Percentiles rank a stretch among this genome's conserved stretches.
Conservation (phyloP, 129 eudicot genomes). For the Flaveria bidentis region DNA sequence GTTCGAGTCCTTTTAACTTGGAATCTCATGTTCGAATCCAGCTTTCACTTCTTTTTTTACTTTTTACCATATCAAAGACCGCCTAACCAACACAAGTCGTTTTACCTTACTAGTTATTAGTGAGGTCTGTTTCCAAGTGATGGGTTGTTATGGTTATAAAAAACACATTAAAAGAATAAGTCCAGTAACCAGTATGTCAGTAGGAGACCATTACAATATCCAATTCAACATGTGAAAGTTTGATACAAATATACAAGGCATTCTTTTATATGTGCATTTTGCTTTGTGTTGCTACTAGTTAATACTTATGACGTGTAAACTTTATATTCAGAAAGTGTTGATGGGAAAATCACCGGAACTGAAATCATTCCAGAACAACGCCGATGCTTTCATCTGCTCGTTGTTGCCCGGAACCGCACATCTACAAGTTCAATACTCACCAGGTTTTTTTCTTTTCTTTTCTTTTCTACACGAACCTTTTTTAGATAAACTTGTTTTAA, state of each 20-base stretch:
- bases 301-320: background rate
- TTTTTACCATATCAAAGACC: no score
- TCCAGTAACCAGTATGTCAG: background rate
- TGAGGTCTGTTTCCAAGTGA: no score
- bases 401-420: conserved; percentile 72
- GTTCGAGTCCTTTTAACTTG: no score
- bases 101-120: no score
- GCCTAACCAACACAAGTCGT: no score
- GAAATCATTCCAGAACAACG: conserved; percentile 70
- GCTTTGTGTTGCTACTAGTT: background rate
- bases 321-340: conserved; percentile 64
- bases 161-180: background rate
- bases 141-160: no score
- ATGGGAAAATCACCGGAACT: conserved; percentile 74
- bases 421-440: conserved; percentile 86
- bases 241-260: background rate
- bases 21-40: no score
- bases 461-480: background rate
- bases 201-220: background rate
- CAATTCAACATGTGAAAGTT: no score
- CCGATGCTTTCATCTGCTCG: conserved; percentile 85
- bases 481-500: background rate
- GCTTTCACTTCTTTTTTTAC: no score
- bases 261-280: conserved; percentile 8
- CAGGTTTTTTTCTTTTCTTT: conserved; percentile 41